Base-by-base conservation (phyloP, 345 rosid species). In the Isatis tinctoria region DNA sequence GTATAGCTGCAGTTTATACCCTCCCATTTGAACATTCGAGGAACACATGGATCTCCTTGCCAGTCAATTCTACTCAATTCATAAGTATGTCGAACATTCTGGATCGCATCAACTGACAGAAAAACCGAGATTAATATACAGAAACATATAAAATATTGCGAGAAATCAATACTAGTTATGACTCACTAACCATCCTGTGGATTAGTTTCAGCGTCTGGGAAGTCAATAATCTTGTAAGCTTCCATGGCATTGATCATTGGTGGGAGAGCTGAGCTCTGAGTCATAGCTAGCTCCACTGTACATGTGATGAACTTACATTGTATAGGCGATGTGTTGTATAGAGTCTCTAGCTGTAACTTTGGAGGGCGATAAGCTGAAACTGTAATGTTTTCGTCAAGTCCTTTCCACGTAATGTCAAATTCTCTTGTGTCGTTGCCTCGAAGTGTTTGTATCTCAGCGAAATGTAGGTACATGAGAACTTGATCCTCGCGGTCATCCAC, bases 41-140 rank as follows among this genome's bases (percentile, higher is more conserved):
- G 83, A 14, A 65, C 40, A 3, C 82, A 79, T 2, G 85, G 85
- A 81, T 85, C 88, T 62, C 86, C 86, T 71, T 83, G 82, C 88
- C 82, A 85, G 61, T 67, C 65, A 14, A 58, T 66, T 20, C 12
- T 69, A 26, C 8, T 45, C 22, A 81, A 18, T 33, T 80, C 76
- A 36, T 84, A 84, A 0, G 70, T 26, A 10, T 80, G 67, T 74
- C 78, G 70, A 69, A 85, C 74, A 32, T 65, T 67, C 18, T 10
- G 69, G 4, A 87, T 56, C 2, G 85, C 85, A 67, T 60, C 28
- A 30, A 67, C 90, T 75, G 20, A 1, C 1, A 47, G 10, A 0
- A 63, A 39, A 32, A 27, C 12, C 8, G 0, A 27, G 11, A 41
- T 41, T n/a, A 32, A 5, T 39, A 17, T 9, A 44, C 3, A 14